A percentile compares a stretch with the other conserved stretches of the same genome.
Evolutionary conservation across 208 protist genomes (phyloP).

Genomic region (Angomonas deanei): DNA sequence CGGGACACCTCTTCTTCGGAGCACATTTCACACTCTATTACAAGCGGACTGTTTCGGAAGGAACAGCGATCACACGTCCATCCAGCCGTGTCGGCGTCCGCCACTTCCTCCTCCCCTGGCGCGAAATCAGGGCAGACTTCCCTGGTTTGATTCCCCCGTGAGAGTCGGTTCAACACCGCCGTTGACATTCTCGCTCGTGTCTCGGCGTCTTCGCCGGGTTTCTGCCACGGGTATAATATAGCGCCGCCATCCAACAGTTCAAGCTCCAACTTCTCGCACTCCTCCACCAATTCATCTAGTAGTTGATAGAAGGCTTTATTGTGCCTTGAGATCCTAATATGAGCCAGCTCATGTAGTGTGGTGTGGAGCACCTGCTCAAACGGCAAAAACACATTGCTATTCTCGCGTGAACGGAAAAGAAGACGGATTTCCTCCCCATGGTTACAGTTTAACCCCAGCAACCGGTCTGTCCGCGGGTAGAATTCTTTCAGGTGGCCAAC

Average conservation of each 20-base stretch:
- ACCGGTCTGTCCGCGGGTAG: constrained; percentile 58
- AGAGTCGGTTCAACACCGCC: too few relatives aligned
- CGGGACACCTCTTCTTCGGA: not conserved
- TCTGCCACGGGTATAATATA: constrained; percentile 27
- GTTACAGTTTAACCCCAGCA: constrained; percentile 85
- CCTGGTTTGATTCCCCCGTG: too few relatives aligned
- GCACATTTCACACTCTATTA: constrained; percentile 1
- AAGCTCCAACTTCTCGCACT: constrained; percentile 69
- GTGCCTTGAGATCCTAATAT: constrained; percentile 61
- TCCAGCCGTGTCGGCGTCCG: not conserved
- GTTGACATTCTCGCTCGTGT: too few relatives aligned
- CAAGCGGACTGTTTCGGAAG: constrained; percentile 15
- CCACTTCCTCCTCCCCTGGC: not conserved
- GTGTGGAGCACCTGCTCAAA: constrained; percentile 85
- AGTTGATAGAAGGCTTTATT: constrained; percentile 70
- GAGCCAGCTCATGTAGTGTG: constrained; percentile 85
- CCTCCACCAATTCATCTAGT: constrained; percentile 64
- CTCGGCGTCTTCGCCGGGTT: not conserved
- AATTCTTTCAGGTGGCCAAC: constrained; percentile 77
- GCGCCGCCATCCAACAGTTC: constrained; percentile 24
- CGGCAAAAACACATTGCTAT: constrained; percentile 67
- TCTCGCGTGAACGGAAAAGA: constrained; percentile 62
- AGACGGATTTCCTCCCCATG: constrained; percentile 72
- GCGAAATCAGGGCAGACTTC: too few relatives aligned
- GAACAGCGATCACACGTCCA: constrained; percentile 37